Evolutionary conservation across 352 stramenopile genomes (phyloP).

Genomic region (Phytophthora uliginosa): DNA sequence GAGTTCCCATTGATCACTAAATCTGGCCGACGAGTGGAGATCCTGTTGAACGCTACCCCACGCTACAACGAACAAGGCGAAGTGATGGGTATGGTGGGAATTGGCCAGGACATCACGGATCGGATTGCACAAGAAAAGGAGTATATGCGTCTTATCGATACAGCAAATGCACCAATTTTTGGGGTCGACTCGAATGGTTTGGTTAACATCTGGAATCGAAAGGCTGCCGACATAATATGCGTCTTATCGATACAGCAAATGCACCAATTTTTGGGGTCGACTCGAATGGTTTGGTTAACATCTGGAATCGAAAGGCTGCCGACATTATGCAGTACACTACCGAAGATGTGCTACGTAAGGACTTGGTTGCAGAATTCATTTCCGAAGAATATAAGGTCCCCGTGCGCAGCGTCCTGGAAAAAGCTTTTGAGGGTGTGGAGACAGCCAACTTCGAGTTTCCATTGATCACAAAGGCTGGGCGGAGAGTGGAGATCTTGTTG

Average conservation of each 20-base stretch:
- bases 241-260: conserved; percentile 88
- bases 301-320: conserved; percentile 85
- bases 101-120: conserved; percentile 70
- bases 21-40: conserved; percentile 51
- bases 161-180: conserved; percentile 77
- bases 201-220: conserved; percentile 84
- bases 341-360: conserved; percentile 80
- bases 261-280: conserved; percentile 84
- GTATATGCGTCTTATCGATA: conserved; percentile 73
- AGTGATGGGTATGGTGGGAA: conserved; percentile 66
- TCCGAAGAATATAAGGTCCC: conserved; percentile 39
- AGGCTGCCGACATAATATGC: too few species aligned
- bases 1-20: conserved; percentile 70
- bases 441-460: conserved; percentile 89
- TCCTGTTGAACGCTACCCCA: conserved; percentile 62
- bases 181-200: conserved; percentile 64
- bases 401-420: conserved; percentile 44
- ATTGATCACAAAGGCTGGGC: conserved; percentile 57
- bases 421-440: conserved; percentile 63
- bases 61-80: conserved; percentile 60
- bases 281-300: conserved; percentile 72
- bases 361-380: conserved; percentile 73
- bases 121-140: conserved; percentile 77
- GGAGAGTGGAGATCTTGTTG: conserved; percentile 57
- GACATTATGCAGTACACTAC: conserved; percentile 84